phyloP scores from a whole-genome alignment of 805 yeast species.

The Hanseniaspora pseudoguilliermondii region DNA sequence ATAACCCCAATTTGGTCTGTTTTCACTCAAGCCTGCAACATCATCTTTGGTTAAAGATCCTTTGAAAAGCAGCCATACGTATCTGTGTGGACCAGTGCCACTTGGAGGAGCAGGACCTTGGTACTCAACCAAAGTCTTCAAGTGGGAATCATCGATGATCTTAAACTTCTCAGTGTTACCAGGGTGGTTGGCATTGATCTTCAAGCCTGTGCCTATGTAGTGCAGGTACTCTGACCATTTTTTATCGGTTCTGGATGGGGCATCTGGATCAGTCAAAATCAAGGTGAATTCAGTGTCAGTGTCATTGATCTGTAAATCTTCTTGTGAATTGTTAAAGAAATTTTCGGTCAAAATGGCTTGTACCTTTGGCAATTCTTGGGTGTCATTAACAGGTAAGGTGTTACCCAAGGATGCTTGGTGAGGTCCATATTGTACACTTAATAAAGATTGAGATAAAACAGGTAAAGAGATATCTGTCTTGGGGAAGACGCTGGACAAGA shows the following conservation, averaged over 20 bases:
- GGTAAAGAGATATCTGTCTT: neutral
- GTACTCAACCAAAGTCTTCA: constrained; percentile 42
- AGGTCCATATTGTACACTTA: constrained; percentile 23
- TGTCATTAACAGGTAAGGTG: constrained; percentile 46
- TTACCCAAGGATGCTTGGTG: constrained; percentile 63
- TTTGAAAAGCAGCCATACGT: constrained; percentile 62
- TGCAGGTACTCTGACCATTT: constrained; percentile 85
- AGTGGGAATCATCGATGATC: constrained; percentile 15
- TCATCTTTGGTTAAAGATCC: constrained; percentile 34
- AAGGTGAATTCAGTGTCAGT: constrained; percentile 50
- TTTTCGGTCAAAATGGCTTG: constrained; percentile 32
- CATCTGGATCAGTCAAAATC: constrained; percentile 86
- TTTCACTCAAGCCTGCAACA: constrained; percentile 18
- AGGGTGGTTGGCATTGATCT: constrained; percentile 14
- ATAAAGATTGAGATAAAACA: constrained; percentile 20
- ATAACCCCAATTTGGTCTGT: constrained; percentile 56
- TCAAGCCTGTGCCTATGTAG: constrained; percentile 43
- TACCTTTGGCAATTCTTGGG: constrained; percentile 55
- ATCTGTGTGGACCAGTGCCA: constrained; percentile 70
- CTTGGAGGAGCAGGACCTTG: constrained; percentile 85
- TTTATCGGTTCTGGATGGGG: constrained; percentile 70
- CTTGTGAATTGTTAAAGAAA: constrained; percentile 33
- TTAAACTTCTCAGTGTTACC: constrained; percentile 8
- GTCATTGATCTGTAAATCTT: constrained; percentile 16
- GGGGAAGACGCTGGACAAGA: constrained; percentile 21